Percentiles rank a stretch among this genome's conserved stretches.
phyloP scores from a whole-genome alignment of 2,329 filamentous ascomycete genomes.

The Plectosphaerella sp. region DNA sequence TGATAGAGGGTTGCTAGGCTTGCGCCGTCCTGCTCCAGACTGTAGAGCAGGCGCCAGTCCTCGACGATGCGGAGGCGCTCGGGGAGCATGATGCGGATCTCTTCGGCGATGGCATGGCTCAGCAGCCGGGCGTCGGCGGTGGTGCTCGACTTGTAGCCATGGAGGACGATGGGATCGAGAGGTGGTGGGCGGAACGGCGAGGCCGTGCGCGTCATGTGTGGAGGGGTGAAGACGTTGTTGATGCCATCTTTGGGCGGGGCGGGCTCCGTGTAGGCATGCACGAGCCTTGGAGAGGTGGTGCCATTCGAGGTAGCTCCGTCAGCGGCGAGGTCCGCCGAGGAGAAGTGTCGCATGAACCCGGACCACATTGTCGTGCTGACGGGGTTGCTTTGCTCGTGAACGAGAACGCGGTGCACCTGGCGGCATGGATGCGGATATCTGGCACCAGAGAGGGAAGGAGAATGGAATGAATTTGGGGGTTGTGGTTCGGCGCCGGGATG shows the following conservation, averaged over 20 bases:
- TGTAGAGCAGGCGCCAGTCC: constrained; percentile 82
- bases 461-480: too few species aligned
- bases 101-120: constrained; percentile 73
- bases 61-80: constrained; percentile 83
- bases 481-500: too few species aligned
- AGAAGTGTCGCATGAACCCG: constrained; percentile 65
- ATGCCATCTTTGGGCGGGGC: constrained; percentile 37
- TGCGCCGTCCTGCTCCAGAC: constrained; percentile 86
- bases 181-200: constrained; percentile 87
- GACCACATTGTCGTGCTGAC: constrained; percentile 42
- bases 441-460: too few species aligned
- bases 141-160: constrained; percentile 61
- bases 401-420: constrained; percentile 14
- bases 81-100: constrained; percentile 85
- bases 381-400: constrained; percentile 23
- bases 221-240: constrained; percentile 56
- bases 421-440: too few species aligned
- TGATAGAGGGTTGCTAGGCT: constrained; percentile 84
- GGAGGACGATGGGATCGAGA: constrained; percentile 72
- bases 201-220: constrained; percentile 50
- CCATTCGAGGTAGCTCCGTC: constrained; percentile 9
- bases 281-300: constrained; percentile 14
- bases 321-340: constrained; percentile 36
- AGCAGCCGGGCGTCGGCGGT: constrained; percentile 61
- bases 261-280: constrained; percentile 17